Conservation (phyloP, 2,329 filamentous ascomycete species). For the Venturia carpophila region DNA sequence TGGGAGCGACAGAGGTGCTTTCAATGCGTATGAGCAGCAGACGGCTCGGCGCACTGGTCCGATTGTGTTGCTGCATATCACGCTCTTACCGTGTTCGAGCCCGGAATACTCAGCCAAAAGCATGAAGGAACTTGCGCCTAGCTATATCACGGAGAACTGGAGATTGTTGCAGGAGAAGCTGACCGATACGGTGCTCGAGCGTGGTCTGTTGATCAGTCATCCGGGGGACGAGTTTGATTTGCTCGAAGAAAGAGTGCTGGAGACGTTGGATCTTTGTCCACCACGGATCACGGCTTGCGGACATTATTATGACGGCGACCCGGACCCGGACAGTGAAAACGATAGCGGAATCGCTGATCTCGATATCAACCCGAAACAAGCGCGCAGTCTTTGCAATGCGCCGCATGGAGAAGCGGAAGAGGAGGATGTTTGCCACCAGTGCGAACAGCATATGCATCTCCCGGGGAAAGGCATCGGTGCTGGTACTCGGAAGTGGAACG, state of each 20-base stretch:
- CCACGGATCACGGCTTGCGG: slow-evolving; percentile 67
- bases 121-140: slow-evolving; percentile 45
- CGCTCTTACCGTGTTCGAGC: slow-evolving; percentile 57
- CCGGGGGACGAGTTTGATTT: slow-evolving; percentile 74
- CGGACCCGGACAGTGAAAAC: slow-evolving; percentile 22
- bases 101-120: slow-evolving; percentile 50
- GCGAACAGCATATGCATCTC: slow-evolving; percentile 33
- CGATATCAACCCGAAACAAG: slow-evolving; percentile 27
- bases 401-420: slow-evolving; percentile 24
- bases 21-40: slow-evolving; percentile 31
- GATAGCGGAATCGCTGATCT: slow-evolving; percentile 23
- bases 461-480: slow-evolving; percentile 30
- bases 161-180: slow-evolving; percentile 61
- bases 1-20: slow-evolving; percentile 33
- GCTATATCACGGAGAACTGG: slow-evolving; percentile 51
- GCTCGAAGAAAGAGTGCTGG: slow-evolving; percentile 67
- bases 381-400: not conserved
- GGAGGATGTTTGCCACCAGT: slow-evolving; percentile 43
- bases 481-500: slow-evolving; percentile 54
- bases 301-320: slow-evolving; percentile 55
- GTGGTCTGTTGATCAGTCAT: slow-evolving; percentile 68
- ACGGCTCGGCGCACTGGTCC: slow-evolving; percentile 42
- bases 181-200: slow-evolving; percentile 63
- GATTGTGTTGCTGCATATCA: slow-evolving; percentile 70
- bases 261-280: slow-evolving; percentile 63